phyloP scores from a whole-genome alignment of 2,329 filamentous ascomycete species.

The Knufia fluminis region DNA sequence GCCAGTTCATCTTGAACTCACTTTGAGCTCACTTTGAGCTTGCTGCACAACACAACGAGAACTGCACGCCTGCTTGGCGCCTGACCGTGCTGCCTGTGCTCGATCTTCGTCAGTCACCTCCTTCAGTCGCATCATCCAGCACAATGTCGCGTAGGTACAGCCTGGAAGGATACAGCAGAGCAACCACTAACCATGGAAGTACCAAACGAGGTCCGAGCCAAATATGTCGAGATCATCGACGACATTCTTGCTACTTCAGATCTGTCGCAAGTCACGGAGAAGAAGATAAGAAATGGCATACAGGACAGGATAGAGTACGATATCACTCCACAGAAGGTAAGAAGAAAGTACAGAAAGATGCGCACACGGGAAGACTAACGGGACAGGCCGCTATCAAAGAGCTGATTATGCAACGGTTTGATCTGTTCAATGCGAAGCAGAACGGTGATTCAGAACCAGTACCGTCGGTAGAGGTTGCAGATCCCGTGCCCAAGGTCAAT shows the following conservation, averaged over 20 bases:
- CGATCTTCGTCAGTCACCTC: too few relatives aligned
- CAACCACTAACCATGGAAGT: conserved; percentile 30
- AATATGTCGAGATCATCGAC: conserved; percentile 53
- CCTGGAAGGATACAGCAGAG: background rate
- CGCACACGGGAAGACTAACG: background rate
- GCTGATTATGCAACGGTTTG: conserved; percentile 65
- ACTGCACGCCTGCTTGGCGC: too few relatives aligned
- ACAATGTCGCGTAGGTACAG: conserved; percentile 1
- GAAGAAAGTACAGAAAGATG: conserved; percentile 14
- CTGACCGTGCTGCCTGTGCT: too few relatives aligned
- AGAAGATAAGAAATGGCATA: conserved; percentile 55
- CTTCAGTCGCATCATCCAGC: too few relatives aligned
- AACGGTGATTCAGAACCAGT: conserved; percentile 31
- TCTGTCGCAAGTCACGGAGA: conserved; percentile 55
- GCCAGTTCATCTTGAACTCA: background rate
- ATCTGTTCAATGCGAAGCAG: conserved; percentile 51
- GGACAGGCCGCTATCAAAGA: conserved; percentile 57
- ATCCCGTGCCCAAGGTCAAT: conserved; percentile 26
- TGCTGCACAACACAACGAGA: too few relatives aligned
- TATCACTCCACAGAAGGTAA: conserved; percentile 53
- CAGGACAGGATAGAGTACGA: conserved; percentile 53
- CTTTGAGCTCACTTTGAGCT: background rate
- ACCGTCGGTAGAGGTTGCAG: conserved; percentile 23
- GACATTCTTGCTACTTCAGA: conserved; percentile 52
- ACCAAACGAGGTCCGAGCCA: conserved; percentile 39